Evolutionary conservation across 2,329 filamentous ascomycete species (phyloP).

Genomic region (Penicillium palitans): DNA sequence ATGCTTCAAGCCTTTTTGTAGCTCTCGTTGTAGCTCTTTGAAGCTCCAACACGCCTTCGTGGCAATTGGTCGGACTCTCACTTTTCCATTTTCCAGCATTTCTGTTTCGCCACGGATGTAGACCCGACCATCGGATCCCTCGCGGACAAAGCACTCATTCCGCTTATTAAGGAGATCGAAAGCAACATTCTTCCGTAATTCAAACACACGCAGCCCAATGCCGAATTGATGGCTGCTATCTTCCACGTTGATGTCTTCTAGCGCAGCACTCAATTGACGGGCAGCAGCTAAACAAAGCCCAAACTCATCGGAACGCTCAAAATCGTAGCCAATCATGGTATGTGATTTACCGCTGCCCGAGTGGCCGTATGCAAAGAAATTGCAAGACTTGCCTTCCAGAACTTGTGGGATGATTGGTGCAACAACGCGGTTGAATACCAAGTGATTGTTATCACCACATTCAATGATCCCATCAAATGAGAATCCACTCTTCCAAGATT

Average conservation of each 20-base stretch:
- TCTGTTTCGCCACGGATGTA: conserved; percentile 49
- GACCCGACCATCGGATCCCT: conserved; percentile 43
- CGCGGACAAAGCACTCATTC: conserved; percentile 43
- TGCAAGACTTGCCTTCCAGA: conserved; percentile 40
- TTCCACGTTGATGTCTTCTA: conserved; percentile 29
- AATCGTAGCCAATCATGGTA: conserved; percentile 48
- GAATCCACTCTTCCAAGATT: conserved; percentile 29
- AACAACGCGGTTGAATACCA: conserved; percentile 35
- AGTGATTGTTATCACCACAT: conserved; percentile 23
- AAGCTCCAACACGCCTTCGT: conserved; percentile 36
- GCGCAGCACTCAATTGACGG: conserved; percentile 27
- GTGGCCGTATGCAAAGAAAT: conserved; percentile 48
- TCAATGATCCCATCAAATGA: conserved; percentile 28
- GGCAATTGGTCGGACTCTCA: conserved; percentile 43
- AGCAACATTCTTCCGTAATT: conserved; percentile 45
- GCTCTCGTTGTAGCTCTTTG: conserved; percentile 30
- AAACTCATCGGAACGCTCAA: conserved; percentile 34
- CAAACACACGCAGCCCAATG: conserved; percentile 44
- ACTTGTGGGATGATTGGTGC: conserved; percentile 37
- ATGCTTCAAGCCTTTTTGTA: conserved; percentile 33
- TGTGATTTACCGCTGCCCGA: conserved; percentile 47
- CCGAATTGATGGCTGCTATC: conserved; percentile 25
- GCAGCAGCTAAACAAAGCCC: conserved; percentile 43
- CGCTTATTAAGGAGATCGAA: conserved; percentile 46
- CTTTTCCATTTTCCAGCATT: conserved; percentile 41